Conservation (phyloP, 2,329 filamentous ascomycete genomes). For the Talaromyces sp. region DNA sequence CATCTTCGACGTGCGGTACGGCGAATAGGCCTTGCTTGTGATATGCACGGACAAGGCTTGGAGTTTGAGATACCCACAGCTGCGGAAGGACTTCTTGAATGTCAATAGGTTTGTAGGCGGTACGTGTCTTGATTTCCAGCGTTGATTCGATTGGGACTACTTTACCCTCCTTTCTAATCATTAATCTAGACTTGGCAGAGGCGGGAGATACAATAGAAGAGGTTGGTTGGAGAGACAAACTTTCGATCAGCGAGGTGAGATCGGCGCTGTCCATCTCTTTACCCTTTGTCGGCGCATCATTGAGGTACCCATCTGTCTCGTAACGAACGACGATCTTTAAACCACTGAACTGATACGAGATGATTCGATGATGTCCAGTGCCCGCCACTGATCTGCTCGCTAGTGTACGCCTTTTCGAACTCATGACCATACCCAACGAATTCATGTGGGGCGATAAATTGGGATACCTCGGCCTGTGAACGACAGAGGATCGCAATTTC, state of each 20-base stretch:
- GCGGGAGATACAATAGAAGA: slow-evolving; percentile 6
- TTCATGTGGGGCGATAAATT: slow-evolving; percentile 32
- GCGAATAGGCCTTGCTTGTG: slow-evolving; percentile 39
- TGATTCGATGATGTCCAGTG: slow-evolving; percentile 48
- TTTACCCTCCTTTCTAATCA: slow-evolving; percentile 32
- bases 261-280: background rate
- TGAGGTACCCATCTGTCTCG: slow-evolving; percentile 45
- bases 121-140: slow-evolving; percentile 48
- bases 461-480: slow-evolving; percentile 28
- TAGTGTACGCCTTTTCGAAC: slow-evolving; percentile 48
- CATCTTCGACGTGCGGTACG: slow-evolving; percentile 35
- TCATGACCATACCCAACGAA: slow-evolving; percentile 46
- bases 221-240: slow-evolving; percentile 25
- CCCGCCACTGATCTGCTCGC: slow-evolving; percentile 32
- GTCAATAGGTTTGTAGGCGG: slow-evolving; percentile 31
- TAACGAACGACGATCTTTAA: slow-evolving; percentile 44
- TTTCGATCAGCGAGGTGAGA: slow-evolving; percentile 26
- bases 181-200: slow-evolving; percentile 27
- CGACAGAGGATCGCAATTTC: slow-evolving; percentile 43
- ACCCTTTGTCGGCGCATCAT: slow-evolving; percentile 10
- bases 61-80: slow-evolving; percentile 49
- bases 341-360: slow-evolving; percentile 45
- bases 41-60: slow-evolving; percentile 47
- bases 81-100: slow-evolving; percentile 39
- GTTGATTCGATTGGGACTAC: slow-evolving; percentile 35